A percentile compares a stretch with the other conserved stretches of the same genome.
Evolutionary conservation across 1,284 basidiomycete genomes (phyloP).

Genomic region (Athelia sp.): DNA sequence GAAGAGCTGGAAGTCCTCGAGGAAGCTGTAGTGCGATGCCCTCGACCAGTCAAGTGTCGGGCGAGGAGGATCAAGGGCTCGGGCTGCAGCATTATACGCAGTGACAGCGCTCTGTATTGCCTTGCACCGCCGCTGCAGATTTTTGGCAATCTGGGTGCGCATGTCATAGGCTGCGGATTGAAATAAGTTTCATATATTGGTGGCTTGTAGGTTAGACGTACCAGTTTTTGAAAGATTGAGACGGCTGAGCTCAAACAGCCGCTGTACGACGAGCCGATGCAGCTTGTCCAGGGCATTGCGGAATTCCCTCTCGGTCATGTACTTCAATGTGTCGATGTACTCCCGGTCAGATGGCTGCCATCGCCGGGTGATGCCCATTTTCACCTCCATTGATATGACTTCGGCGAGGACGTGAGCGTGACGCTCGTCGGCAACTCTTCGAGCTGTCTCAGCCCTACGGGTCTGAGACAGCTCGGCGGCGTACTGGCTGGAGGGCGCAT

Average conservation of each 20-base stretch:
- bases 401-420: not conserved
- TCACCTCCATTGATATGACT: not conserved
- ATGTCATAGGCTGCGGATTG: slow-evolving; percentile 21
- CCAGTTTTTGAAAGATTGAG: slow-evolving; percentile 5
- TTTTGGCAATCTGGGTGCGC: slow-evolving; percentile 23
- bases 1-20: slow-evolving; percentile 31
- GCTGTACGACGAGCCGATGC: slow-evolving; percentile 13
- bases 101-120: slow-evolving; percentile 20
- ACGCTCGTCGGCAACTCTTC: not conserved
- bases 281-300: slow-evolving; percentile 13
- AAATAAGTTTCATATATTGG: slow-evolving; percentile 2
- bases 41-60: slow-evolving; percentile 20
- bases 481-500: not conserved
- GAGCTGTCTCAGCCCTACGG: not conserved
- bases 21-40: slow-evolving; percentile 24
- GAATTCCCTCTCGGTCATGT: slow-evolving; percentile 8
- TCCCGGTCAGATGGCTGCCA: not conserved
- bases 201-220: slow-evolving; percentile 2
- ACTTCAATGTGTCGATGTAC: not conserved
- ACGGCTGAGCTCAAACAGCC: slow-evolving; percentile 16
- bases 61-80: slow-evolving; percentile 17
- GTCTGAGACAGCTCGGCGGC: not conserved
- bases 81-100: slow-evolving; percentile 19
- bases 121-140: slow-evolving; percentile 17
- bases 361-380: not conserved